Conservation (phyloP, 2,329 filamentous ascomycete genomes). For the Trichoderma sp. region DNA sequence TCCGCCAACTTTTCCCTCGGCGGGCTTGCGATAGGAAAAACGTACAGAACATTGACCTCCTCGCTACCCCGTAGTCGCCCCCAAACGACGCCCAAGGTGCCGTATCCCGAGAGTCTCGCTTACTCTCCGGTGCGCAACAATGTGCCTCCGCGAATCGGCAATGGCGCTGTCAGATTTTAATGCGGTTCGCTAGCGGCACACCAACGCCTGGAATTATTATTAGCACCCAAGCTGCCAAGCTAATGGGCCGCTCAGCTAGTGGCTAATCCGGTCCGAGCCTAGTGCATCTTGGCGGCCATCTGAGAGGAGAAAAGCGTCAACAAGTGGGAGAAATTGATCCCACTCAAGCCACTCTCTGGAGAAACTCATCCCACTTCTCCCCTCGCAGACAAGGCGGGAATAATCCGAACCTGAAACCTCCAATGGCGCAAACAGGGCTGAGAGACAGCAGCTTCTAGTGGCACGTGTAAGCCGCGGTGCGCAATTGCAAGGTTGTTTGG, state of each 20-base stretch:
- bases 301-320: not conserved
- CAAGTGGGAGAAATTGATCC: no score
- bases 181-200: slow-evolving; percentile 8
- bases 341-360: no score
- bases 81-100: not conserved
- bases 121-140: slow-evolving; percentile 8
- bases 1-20: not conserved
- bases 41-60: slow-evolving; percentile 5
- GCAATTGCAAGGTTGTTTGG: no score
- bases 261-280: slow-evolving; percentile 16
- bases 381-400: not conserved
- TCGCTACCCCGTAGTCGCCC: not conserved
- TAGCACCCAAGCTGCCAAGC: slow-evolving; percentile 1
- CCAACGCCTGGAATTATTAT: slow-evolving; percentile 10
- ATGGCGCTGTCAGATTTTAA: slow-evolving; percentile 12
- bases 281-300: not conserved
- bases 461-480: no score
- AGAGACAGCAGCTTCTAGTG: no score
- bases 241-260: not conserved
- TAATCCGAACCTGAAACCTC: no score
- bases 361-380: not conserved
- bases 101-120: not conserved
- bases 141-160: slow-evolving; percentile 3
- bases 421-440: no score
- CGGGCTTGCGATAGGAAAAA: no score